These are phyloP conservation scores for Tylopilus sp. DNA, from an alignment of 1,284 basidiomycete species.

Conservation along the genomic window DNA sequence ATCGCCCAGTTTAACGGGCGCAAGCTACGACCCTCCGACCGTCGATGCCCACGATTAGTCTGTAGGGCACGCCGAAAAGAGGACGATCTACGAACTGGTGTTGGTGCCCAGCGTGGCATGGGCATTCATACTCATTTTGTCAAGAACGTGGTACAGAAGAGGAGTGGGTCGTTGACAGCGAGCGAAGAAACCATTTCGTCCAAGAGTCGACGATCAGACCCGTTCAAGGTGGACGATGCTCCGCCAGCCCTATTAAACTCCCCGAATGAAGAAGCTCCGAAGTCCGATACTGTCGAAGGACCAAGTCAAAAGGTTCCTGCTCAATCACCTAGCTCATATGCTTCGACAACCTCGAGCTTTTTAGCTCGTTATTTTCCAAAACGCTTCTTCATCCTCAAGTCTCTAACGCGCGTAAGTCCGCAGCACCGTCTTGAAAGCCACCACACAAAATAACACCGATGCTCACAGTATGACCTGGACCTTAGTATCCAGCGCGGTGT, in stretches of 20 bases:
- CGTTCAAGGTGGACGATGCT: neutral
- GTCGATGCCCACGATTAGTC: slow-evolving; percentile 74
- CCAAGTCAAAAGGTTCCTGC: slow-evolving; percentile 18
- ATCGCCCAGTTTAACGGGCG: slow-evolving; percentile 72
- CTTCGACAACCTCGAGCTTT: slow-evolving; percentile 73
- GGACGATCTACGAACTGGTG: slow-evolving; percentile 86
- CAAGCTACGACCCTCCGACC: slow-evolving; percentile 62
- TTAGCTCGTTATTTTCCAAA: slow-evolving; percentile 74
- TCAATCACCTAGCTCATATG: slow-evolving; percentile 60
- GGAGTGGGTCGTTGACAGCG: slow-evolving; percentile 32
- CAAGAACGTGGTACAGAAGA: slow-evolving; percentile 46
- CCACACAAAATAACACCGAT: neutral
- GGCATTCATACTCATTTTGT: slow-evolving; percentile 83
- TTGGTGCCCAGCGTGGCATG: slow-evolving; percentile 85
- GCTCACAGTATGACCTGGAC: slow-evolving; percentile 72
- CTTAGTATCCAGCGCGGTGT: slow-evolving; percentile 76
- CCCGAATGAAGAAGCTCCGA: slow-evolving; percentile 40
- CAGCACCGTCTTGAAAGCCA: neutral
- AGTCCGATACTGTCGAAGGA: neutral
- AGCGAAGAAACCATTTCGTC: slow-evolving; percentile 23
- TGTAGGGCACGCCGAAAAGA: slow-evolving; percentile 83
- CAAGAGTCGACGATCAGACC: slow-evolving; percentile 15
- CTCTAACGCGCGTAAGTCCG: slow-evolving; percentile 63
- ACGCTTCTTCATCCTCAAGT: slow-evolving; percentile 93
- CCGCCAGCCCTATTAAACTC: slow-evolving; percentile 34